A percentile compares a stretch with the other conserved stretches of the same genome.
These are phyloP conservation scores for Umbelopsis sp. DNA, from an alignment of 192 early-diverging fungal genomes.

Conservation along the genomic window DNA sequence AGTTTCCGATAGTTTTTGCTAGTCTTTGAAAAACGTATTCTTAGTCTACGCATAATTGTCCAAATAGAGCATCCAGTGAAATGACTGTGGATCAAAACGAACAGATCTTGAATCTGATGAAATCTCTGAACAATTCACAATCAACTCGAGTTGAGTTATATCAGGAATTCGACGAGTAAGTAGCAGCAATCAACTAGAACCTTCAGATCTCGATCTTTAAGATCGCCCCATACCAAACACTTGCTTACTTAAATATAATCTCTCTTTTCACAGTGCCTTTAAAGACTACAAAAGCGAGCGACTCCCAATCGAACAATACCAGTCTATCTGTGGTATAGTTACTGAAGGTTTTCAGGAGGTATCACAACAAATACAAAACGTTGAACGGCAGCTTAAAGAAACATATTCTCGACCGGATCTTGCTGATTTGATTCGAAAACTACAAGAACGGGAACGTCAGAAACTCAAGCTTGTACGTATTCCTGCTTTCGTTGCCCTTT, in stretches of 20 bases:
- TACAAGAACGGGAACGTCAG: conserved; percentile 38
- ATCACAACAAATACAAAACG: conserved; percentile 33
- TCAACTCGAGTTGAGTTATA: conserved; percentile 34
- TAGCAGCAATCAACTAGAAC: not conserved
- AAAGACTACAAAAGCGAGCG: conserved; percentile 34
- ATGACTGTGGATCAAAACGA: not conserved
- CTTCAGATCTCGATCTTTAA: not conserved
- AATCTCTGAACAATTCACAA: conserved; percentile 30
- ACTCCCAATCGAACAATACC: conserved; percentile 36
- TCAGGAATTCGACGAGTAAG: conserved; percentile 38
- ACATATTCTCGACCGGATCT: conserved; percentile 12
- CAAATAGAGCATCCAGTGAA: not conserved
- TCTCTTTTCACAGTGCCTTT: conserved; percentile 31
- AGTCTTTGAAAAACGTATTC: too few species aligned
- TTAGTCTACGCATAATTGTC: too few species aligned
- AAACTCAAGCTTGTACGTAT: conserved; percentile 31
- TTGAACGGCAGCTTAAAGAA: conserved; percentile 29
- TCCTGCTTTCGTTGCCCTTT: not conserved
- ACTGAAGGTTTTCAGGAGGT: conserved; percentile 47
- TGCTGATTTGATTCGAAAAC: conserved; percentile 23
- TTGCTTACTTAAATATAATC: not conserved
- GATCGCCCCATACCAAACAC: not conserved
- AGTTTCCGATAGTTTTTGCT: too few species aligned
- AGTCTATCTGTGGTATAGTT: conserved; percentile 45
- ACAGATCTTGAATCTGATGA: conserved; percentile 3